Evolutionary conservation across 371 early-diverging fungal species (phyloP).

Genomic region (Syncephalastrum racemosum): DNA sequence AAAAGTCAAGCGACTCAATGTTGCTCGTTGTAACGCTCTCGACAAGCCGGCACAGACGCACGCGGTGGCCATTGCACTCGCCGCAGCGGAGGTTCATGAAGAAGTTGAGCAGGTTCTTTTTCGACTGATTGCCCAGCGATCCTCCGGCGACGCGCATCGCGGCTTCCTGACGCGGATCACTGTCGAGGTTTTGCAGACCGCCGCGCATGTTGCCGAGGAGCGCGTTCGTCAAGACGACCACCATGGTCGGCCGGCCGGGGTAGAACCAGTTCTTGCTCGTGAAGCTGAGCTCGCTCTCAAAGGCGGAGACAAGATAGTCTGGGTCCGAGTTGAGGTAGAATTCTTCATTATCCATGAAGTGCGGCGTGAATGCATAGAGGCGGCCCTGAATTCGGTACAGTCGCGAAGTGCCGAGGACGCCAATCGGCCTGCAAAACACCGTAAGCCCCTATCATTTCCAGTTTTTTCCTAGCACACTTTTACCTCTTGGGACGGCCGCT

Average conservation of each 20-base stretch:
- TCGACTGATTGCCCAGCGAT: constrained; percentile 23
- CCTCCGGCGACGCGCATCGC: no score
- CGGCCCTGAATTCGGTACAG: constrained; percentile 83
- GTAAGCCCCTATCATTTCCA: no score
- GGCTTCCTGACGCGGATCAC: not conserved
- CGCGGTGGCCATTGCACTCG: constrained; percentile 63
- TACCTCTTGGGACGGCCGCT: constrained; percentile 78
- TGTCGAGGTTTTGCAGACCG: constrained; percentile 11
- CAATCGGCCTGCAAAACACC: constrained; percentile 46
- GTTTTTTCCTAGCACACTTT: not conserved
- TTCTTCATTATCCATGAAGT: constrained; percentile 87
- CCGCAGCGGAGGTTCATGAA: constrained; percentile 82
- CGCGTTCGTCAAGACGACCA: constrained; percentile 76
- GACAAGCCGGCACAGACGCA: constrained; percentile 69
- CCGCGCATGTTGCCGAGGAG: constrained; percentile 28
- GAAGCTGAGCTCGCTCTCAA: constrained; percentile 80
- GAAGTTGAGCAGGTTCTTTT: constrained; percentile 78
- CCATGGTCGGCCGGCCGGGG: constrained; percentile 84
- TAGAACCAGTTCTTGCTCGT: constrained; percentile 76
- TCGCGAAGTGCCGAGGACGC: constrained; percentile 79
- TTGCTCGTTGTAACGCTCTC: constrained; percentile 81
- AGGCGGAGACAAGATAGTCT: constrained; percentile 73
- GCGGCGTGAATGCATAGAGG: constrained; percentile 83
- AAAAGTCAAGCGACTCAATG: constrained; percentile 85
- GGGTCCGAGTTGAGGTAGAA: constrained; percentile 86